phyloP scores from a whole-genome alignment of 306 rosid species.

The Corylus avellana region DNA sequence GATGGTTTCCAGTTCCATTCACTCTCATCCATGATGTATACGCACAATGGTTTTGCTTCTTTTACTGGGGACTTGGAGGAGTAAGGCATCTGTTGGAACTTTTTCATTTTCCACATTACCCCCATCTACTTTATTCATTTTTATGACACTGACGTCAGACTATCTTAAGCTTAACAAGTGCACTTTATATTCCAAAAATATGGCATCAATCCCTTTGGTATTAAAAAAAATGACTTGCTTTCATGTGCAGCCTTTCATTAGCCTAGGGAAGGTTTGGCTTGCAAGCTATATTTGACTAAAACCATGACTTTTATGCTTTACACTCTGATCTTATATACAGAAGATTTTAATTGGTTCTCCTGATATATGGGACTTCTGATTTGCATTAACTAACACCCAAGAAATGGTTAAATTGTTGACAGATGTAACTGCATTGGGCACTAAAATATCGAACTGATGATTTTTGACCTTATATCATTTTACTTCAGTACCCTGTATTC shows the following conservation, averaged over 20 bases:
- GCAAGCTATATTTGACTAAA: neutral
- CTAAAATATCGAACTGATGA: neutral
- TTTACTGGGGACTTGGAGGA: conserved; percentile 96
- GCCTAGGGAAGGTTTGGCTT: conserved; percentile 5
- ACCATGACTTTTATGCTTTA: too few species aligned
- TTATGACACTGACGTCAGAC: conserved; percentile 7
- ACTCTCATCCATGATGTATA: conserved; percentile 85
- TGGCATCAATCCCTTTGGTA: conserved; percentile 14
- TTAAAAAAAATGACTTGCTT: neutral
- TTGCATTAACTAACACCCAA: neutral
- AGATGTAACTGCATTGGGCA: neutral
- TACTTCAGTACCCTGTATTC: neutral
- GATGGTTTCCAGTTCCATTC: conserved; percentile 97
- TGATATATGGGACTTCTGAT: neutral
- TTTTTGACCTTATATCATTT: neutral
- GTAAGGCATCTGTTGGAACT: conserved; percentile 55
- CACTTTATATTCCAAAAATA: conserved; percentile 15
- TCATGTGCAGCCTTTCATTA: neutral
- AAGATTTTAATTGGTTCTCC: neutral
- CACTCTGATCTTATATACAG: neutral
- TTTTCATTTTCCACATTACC: conserved; percentile 16
- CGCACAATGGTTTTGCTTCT: conserved; percentile 97
- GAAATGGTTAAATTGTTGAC: neutral
- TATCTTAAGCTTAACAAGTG: conserved; percentile 14
- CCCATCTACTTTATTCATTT: neutral